Base-by-base conservation (phyloP, 1,139 yeast genomes). In the Saccharomyces hybrid region DNA sequence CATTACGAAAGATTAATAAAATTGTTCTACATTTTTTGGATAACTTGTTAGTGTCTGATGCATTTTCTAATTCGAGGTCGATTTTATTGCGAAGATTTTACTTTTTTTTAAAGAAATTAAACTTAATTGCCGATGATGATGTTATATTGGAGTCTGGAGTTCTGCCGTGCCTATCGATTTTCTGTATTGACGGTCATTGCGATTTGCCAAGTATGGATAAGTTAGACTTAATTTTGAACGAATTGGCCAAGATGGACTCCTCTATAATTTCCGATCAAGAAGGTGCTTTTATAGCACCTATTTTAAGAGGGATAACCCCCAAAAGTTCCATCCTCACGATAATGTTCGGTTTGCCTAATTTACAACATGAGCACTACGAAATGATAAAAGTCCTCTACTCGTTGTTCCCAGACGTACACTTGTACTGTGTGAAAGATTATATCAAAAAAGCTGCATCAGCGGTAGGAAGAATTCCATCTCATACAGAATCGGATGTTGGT, bases 271-370 rank as follows among this genome's bases (percentile, higher is more conserved):
- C 75, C 1, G 97, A 90, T 64, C 96, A 88, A 66, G 89, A 86
- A 54, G 97, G 98, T 5, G 82, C 97, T 0, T 91, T 90, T 65
- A 82, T 90, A 51, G 97, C 97, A 0, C 97, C 97, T 0, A 82
- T 91, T 5, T 71, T 86, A 47, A 78, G 97, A 62, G 98, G 98
- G 1, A 75, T 90, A 19, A 73, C 81, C 16, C 75, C 49, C 58
- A 66, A 55, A 2, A 63, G 70, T 0, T 71, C 85, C 0, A 81
- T 89, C 13, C 74, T 88, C 31, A 82, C 96, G 16, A 78, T 90
- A 34, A 79, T 88, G 62, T 89, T 90, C 71, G 98, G 97, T 2
- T 82, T 86, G 60, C 96, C 97, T 1, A 79, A 19, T 19, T 19
- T 19, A 19, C 23, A 19, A 3, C 23, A 19, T 19, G 23, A 19